Evolutionary conservation across 2,329 filamentous ascomycete genomes (phyloP).

Genomic region (Phyllosticta paracitricarpa): DNA sequence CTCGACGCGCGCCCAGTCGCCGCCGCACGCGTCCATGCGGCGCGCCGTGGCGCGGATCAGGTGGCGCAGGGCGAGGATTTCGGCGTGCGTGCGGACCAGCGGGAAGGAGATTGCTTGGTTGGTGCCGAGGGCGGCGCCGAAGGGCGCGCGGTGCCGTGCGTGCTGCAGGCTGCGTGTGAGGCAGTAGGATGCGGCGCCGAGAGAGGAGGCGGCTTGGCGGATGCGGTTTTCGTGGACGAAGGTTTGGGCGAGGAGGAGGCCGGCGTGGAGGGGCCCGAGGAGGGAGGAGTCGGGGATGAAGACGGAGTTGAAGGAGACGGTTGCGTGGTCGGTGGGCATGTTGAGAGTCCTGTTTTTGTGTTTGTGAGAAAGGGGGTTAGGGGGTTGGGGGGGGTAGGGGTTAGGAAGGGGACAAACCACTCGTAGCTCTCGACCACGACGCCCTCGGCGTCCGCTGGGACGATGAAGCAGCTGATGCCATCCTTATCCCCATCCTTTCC

Average conservation of each 20-base stretch:
- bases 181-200: constrained; percentile 51
- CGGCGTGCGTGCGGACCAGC: constrained; percentile 51
- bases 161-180: constrained; percentile 48
- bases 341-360: constrained; percentile 43
- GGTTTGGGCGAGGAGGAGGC: constrained; percentile 50
- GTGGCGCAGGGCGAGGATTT: constrained; percentile 51
- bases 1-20: constrained; percentile 38
- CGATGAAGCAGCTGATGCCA: constrained; percentile 53
- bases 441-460: constrained; percentile 44
- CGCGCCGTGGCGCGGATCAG: constrained; percentile 52
- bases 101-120: constrained; percentile 58
- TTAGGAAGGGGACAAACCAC: constrained; percentile 28
- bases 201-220: constrained; percentile 52
- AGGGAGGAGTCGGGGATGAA: constrained; percentile 44
- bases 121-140: constrained; percentile 45
- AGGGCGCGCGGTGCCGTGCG: constrained; percentile 44
- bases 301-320: constrained; percentile 47
- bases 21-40: constrained; percentile 47
- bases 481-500: constrained; percentile 42
- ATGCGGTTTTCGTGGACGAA: constrained; percentile 59
- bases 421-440: constrained; percentile 48
- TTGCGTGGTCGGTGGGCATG: constrained; percentile 58
- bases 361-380: background rate
- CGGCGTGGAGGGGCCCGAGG: constrained; percentile 43
- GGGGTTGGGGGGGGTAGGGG: background rate